phyloP scores from a whole-genome alignment of 1,139 yeast genomes.

The Diutina neorugosa region DNA sequence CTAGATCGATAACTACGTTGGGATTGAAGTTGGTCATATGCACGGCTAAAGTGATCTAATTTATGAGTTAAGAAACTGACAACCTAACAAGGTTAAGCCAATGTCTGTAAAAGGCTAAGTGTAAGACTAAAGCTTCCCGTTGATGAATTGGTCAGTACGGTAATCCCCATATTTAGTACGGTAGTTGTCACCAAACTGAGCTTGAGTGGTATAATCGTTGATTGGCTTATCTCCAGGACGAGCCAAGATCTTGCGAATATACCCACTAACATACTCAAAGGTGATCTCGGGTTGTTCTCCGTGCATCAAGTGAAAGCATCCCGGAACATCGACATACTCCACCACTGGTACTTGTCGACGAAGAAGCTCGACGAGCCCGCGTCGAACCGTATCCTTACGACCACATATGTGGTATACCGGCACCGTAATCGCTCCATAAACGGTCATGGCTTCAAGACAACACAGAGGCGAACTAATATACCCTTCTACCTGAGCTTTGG shows the following conservation, averaged over 20 bases:
- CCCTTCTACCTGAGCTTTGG: not conserved
- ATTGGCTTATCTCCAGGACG: not conserved
- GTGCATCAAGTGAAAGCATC: not conserved
- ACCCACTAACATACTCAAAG: not conserved
- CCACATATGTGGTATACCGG: not conserved
- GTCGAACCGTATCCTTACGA: not conserved
- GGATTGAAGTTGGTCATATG: too few species aligned
- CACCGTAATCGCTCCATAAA: not conserved
- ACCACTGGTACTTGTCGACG: not conserved
- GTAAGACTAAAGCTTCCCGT: not conserved
- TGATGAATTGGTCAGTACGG: not conserved
- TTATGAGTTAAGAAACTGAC: too few species aligned
- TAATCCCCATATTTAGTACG: not conserved
- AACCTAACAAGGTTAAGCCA: too few species aligned
- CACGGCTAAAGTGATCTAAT: too few species aligned
- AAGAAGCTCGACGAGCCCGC: not conserved
- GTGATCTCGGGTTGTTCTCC: not conserved
- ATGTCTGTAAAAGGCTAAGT: too few species aligned
- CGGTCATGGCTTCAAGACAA: not conserved
- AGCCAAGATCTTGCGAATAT: not conserved
- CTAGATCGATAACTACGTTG: too few species aligned
- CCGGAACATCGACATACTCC: not conserved
- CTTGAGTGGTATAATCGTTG: not conserved
- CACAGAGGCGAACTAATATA: not conserved
- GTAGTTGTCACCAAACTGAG: not conserved